Base-by-base conservation (phyloP, 768 basidiomycete species). In the Rhodotorula toruloides region DNA sequence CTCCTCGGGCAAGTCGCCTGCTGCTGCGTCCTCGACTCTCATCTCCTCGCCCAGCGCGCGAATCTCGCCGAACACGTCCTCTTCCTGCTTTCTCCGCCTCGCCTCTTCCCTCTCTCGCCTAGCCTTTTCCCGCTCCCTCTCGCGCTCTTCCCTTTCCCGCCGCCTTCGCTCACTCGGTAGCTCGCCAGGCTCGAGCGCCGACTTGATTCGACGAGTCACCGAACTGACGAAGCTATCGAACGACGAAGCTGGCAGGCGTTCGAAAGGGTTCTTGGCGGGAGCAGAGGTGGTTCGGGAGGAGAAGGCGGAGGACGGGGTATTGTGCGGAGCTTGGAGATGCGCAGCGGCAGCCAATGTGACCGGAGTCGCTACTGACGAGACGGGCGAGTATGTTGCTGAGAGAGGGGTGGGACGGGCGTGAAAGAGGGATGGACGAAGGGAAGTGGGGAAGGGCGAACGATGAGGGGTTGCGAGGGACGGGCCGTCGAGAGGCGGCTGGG, bases 141-240 rank as follows among this genome's bases (percentile, higher is more conserved):
- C 19, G 1, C 42, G 31, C 27, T 53, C 60, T 10, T 44, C 50
- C 42, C 59, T 10, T 42, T 60, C 42, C 2, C 59, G 40, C 12
- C 31, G 17, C 1, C 59, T 0, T 2, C 59, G 49, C 50, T 32
- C 49, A 2, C 22, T 25, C 16, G 49, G 59, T 9, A 39, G 25
- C 27, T 60, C 49, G 3, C 46, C 13, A 12, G 49, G 60, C 6
- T 34, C n/a, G 36, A 61, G 59, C 16, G 42, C 50, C 0, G 50
- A 32, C 7, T 52, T 50, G 50, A 61, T 52, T n/a, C 21, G 60
- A 53, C 11, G 60, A 12, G 60, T 61, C 16, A 61, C 50, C 12
- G 22, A 21, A 4, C 32, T 36, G 60, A 61, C 43, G 43, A 61
- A 61, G 42, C 29, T 25, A 43, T 61, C 60, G 52, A 61, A 61